Evolutionary conservation across 2,329 filamentous ascomycete genomes (phyloP), one percentile per base, ranked within the genome.

Genomic region (Alternaria burnsii): DNA sequence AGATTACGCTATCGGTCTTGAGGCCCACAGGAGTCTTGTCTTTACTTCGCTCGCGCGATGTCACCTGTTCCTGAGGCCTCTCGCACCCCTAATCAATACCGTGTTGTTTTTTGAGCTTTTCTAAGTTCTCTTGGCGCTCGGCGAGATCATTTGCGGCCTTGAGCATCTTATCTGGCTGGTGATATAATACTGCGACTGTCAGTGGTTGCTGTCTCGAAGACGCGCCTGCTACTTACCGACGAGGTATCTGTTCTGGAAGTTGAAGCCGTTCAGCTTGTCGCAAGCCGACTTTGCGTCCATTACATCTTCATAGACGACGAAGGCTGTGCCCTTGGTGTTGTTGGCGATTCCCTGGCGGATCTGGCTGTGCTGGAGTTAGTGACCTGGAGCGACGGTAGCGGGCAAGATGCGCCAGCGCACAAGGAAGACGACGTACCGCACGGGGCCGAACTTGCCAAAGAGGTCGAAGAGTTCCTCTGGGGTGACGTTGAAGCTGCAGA

Each of bases 181-280:
- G 90, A 76, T 92, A 92, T 77, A 92, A 82, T 61, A 92, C 90
- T 87, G 71, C 28, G 16, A 5, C 36, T 48, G 30, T 61, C 18
- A 38, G 12, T 47, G 18, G 55, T 63, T 54, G 72, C 68, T 11
- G 32, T 24, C 9, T 16, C 5, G 34, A 2, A 16, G 24, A 24
- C 9, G 20, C 50, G 32, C 50, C 10, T 34, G 52, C 36, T 42
- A 50, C 92, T 64, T 88, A 96, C 93, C 93, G 77, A 99, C 95
- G 74, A 99, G 92, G 83, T 99, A 99, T 80, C 95, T 91, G 84
- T 94, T 97, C 85, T 99, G 95, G 82, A 99, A 99, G 85, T 99
- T 99, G 89, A 97, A 99, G 79, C 95, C 95, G 86, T 99, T 99
- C 81, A 99, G 87, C 85, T 98, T 97, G 86, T 99, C 95, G 86